phyloP scores from a whole-genome alignment of 75 land plant genomes.

The Pinus albicaulis region DNA sequence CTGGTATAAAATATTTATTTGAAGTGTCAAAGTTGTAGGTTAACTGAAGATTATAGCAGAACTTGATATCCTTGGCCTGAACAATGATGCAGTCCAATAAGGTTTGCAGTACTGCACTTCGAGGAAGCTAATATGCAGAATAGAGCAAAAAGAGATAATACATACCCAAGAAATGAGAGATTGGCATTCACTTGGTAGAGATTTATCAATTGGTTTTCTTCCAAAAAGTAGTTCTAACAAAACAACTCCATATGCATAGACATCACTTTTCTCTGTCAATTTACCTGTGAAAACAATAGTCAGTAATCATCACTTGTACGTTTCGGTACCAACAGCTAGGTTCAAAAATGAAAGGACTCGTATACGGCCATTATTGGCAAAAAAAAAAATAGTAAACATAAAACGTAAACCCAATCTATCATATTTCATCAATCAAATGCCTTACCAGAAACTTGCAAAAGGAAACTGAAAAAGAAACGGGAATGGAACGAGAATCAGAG shows the following conservation, averaged over 20 bases:
- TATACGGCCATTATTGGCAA: neutral
- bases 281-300: constrained; percentile 42
- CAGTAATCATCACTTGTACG: neutral
- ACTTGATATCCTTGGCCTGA: neutral
- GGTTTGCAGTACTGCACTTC: neutral
- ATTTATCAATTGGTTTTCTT: constrained; percentile 64
- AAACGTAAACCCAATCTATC: no score
- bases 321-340: neutral
- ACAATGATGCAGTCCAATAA: neutral
- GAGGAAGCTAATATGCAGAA: neutral
- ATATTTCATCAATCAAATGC: no score
- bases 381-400: no score
- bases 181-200: constrained; percentile 66
- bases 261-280: constrained; percentile 92
- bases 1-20: no score
- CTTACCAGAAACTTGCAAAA: no score
- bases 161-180: constrained; percentile 95
- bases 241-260: constrained; percentile 94
- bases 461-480: no score
- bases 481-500: no score
- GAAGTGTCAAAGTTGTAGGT: no score
- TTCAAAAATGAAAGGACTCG: neutral
- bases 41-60: no score
- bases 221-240: constrained; percentile 80
- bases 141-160: neutral